Conservation (phyloP, 345 rosid species). For the Geranium rotundifolium region DNA sequence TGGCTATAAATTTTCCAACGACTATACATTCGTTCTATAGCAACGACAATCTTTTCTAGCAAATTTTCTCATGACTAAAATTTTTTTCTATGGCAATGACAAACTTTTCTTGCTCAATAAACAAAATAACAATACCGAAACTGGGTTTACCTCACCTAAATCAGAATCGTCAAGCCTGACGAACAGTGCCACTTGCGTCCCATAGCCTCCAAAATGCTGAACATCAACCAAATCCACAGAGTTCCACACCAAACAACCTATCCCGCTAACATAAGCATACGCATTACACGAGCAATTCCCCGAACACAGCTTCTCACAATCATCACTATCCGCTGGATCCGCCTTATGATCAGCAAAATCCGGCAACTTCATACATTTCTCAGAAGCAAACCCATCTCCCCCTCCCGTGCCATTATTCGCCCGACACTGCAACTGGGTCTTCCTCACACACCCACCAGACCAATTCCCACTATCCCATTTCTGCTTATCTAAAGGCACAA, state of each 20-base stretch:
- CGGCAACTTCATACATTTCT: constrained; percentile 23
- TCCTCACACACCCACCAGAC: constrained; percentile 35
- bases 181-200: constrained; percentile 16
- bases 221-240: constrained; percentile 38
- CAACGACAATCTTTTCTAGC: too few relatives aligned
- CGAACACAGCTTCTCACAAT: constrained; percentile 18
- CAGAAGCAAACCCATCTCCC: constrained; percentile 18
- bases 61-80: too few relatives aligned
- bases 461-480: constrained; percentile 24
- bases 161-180: constrained; percentile 55
- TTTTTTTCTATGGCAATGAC: too few relatives aligned
- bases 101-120: neutral
- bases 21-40: too few relatives aligned
- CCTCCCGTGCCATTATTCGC: constrained; percentile 10
- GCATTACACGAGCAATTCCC: constrained; percentile 57
- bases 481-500: constrained; percentile 16
- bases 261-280: constrained; percentile 24
- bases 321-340: neutral
- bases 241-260: constrained; percentile 56
- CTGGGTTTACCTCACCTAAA: constrained; percentile 23
- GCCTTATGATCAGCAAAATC: constrained; percentile 16
- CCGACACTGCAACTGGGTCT: constrained; percentile 18
- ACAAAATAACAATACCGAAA: neutral
- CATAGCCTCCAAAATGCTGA: constrained; percentile 25
- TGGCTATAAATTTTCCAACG: too few relatives aligned